These are phyloP conservation scores for Setomelanomma holmii DNA, from an alignment of 2,329 filamentous ascomycete species.

Conservation along the genomic window DNA sequence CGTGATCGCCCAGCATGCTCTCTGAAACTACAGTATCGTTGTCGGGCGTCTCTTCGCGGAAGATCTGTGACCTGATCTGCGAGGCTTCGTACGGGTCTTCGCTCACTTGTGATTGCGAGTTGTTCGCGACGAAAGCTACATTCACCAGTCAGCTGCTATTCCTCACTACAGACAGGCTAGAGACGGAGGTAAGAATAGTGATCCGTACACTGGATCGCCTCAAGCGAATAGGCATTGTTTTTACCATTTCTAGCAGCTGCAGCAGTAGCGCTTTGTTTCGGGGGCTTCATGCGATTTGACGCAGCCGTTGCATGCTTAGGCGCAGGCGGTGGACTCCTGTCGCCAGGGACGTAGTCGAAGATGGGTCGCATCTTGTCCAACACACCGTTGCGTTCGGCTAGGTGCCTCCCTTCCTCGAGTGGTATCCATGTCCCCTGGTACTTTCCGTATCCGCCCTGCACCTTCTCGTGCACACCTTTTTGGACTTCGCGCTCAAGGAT, in stretches of 20 bases:
- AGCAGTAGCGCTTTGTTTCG: conserved; percentile 69
- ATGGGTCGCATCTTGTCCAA: conserved; percentile 84
- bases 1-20: conserved; percentile 84
- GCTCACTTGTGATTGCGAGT: conserved; percentile 49
- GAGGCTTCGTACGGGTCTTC: conserved; percentile 71
- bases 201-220: conserved; percentile 36
- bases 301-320: conserved; percentile 81
- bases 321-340: conserved; percentile 88
- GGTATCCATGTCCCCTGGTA: conserved; percentile 99
- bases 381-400: conserved; percentile 87
- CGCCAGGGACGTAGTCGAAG: conserved; percentile 86
- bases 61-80: conserved; percentile 64
- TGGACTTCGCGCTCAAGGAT: conserved; percentile 97
- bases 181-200: conserved; percentile 9
- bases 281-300: conserved; percentile 78
- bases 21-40: conserved; percentile 83
- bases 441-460: conserved; percentile 97
- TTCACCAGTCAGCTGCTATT: conserved; percentile 3
- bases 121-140: conserved; percentile 27
- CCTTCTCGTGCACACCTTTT: conserved; percentile 95
- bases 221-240: conserved; percentile 35
- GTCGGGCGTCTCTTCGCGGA: conserved; percentile 82
- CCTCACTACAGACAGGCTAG: neutral
- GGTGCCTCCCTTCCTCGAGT: conserved; percentile 76
- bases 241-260: conserved; percentile 48